Base-by-base conservation (phyloP, 2,329 filamentous ascomycete species). In the Calonectria multiphialidica region DNA sequence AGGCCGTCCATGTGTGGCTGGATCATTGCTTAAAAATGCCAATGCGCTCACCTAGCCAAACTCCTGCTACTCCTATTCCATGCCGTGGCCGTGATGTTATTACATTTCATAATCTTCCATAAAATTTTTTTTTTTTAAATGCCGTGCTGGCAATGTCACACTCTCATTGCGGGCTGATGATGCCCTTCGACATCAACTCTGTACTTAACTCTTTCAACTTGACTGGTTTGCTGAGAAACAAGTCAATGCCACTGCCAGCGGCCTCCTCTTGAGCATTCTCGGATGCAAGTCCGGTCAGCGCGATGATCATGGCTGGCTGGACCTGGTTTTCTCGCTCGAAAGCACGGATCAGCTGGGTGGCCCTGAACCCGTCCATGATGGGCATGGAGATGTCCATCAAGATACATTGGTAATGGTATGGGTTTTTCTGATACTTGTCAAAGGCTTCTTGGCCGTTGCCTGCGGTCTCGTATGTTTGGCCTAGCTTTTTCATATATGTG, bases 321-420 rank as follows among this genome's bases (percentile, higher is more conserved):
- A 87, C 76, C 1, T 82, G 81, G 9, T 84, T 77, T 1, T 86
- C 82, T 5, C 83, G 80, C 75, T 91, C 89, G 49, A 87, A 83
- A 0, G 84, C 82, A 2, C 89, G 84, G 35, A 90, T 90, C 37
- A 82, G 80, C 3, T 85, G 82, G 4, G 88, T 89, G 0, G 87
- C 85, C 16, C 86, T 85, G 2, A 89, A 84, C 0, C 88, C 88
- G 72, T 91, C 87, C 75, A 91, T 87, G 5, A 90, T 80, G 0
- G 89, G 89, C 89, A 91, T 91, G 68, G 85, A 89, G 3, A 90
- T 86, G 71, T 91, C 89, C 75, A 85, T 85, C 7, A 86, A 73
- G 8, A 86, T 79, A 68, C 79, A 82, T n/a, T 73, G 72, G 35
- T 78, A 84, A 2, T 77, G 55, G 0, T 74, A 72, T 0, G 79